Evolutionary conservation across 192 early-diverging fungal genomes (phyloP).

Genomic region (Coemansia reversa): DNA sequence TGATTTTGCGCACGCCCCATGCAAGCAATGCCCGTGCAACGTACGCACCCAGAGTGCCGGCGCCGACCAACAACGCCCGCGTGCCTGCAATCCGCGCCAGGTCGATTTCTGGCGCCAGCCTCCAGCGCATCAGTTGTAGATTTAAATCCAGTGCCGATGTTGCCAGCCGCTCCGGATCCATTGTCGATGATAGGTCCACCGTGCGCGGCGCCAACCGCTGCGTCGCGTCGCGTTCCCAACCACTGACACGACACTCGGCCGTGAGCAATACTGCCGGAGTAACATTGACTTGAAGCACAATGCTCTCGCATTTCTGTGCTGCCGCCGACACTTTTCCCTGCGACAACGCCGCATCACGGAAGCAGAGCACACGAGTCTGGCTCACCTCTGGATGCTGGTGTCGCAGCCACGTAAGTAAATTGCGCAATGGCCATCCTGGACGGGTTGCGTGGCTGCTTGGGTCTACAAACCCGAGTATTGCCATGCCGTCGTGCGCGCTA

Average conservation of each 20-base stretch:
- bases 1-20: constrained; percentile 93
- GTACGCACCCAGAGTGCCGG: constrained; percentile 94
- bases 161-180: constrained; percentile 86
- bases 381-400: constrained; percentile 15
- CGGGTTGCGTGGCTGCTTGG: constrained; percentile 71
- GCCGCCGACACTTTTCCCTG: neutral
- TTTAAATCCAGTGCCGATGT: constrained; percentile 91
- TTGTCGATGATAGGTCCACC: constrained; percentile 79
- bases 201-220: constrained; percentile 80
- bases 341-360: constrained; percentile 29
- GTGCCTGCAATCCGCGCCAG: constrained; percentile 76
- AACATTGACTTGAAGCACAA: constrained; percentile 34
- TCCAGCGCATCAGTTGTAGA: constrained; percentile 96
- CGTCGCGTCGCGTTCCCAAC: constrained; percentile 87
- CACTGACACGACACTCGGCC: constrained; percentile 57
- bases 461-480: constrained; percentile 78
- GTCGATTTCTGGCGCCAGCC: constrained; percentile 78
- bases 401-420: constrained; percentile 67
- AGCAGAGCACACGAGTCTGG: constrained; percentile 30
- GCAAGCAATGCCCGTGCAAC: constrained; percentile 81
- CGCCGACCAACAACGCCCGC: constrained; percentile 85
- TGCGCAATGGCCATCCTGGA: constrained; percentile 94
- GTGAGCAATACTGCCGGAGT: constrained; percentile 13
- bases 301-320: constrained; percentile 32
- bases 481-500: neutral